phyloP scores from a whole-genome alignment of 345 rosid genomes.

The Eucalyptus polyanthemos region DNA sequence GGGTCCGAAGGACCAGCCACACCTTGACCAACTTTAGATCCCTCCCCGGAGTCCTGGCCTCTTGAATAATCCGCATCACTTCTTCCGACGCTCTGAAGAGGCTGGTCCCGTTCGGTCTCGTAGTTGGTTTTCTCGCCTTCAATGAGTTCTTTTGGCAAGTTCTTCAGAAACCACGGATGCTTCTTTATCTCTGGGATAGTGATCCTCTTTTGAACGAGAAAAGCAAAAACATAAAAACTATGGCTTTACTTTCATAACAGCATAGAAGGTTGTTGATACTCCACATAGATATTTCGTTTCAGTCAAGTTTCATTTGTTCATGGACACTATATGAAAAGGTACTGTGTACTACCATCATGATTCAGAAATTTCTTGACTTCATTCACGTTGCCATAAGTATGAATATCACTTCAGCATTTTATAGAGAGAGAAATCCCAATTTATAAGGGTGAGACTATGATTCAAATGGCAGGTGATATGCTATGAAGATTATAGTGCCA shows the following conservation, averaged over 20 bases:
- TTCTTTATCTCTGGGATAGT: constrained; percentile 52
- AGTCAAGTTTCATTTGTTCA: neutral
- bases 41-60: constrained; percentile 25
- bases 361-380: neutral
- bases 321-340: neutral
- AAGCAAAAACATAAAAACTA: neutral
- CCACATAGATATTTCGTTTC: neutral
- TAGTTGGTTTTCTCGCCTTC: constrained; percentile 40
- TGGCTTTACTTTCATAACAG: neutral
- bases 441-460: neutral
- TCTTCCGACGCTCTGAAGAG: constrained; percentile 26
- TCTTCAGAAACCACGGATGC: constrained; percentile 62
- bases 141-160: constrained; percentile 40
- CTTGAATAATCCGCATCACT: constrained; percentile 26
- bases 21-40: constrained; percentile 4
- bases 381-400: neutral
- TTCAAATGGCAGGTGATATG: neutral
- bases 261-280: neutral
- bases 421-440: neutral
- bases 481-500: neutral
- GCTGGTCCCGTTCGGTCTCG: constrained; percentile 8
- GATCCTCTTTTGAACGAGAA: constrained; percentile 31
- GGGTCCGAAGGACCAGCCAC: constrained; percentile 13
- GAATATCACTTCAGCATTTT: neutral
- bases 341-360: neutral